Conservation (phyloP, 225 moss, liverwort and hornwort species). For the Sphagnum tenellum region DNA sequence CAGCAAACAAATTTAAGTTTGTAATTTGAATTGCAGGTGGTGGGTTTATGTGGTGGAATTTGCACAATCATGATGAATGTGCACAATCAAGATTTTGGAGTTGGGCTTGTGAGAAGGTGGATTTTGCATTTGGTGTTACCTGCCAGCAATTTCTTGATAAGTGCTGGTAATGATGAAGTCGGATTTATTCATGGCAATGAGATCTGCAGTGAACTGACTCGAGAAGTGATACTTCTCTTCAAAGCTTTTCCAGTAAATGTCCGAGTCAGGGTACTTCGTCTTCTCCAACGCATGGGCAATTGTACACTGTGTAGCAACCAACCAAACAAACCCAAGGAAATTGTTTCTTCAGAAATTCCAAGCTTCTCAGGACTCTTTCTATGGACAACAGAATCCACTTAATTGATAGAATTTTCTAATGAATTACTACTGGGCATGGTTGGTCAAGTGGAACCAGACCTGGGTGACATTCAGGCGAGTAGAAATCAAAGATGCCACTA, state of each 20-base stretch:
- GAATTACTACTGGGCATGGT: no score
- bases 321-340: no score
- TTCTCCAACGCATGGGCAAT: slow-evolving; percentile 95
- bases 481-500: slow-evolving; percentile 68
- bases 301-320: slow-evolving; percentile 40
- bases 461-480: slow-evolving; percentile 77
- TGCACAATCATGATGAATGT: no score
- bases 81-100: no score
- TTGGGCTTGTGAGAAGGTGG: no score
- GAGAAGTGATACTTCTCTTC: slow-evolving; percentile 96
- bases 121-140: slow-evolving; percentile 18
- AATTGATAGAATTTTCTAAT: no score
- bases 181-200: slow-evolving; percentile 88
- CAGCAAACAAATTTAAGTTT: no score
- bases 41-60: no score
- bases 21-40: no score
- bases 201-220: slow-evolving; percentile 87
- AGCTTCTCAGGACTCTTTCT: no score
- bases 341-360: no score
- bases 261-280: slow-evolving; percentile 95
- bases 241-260: slow-evolving; percentile 74
- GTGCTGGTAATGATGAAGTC: slow-evolving; percentile 96
- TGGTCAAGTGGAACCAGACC: slow-evolving; percentile 19
- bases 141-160: slow-evolving; percentile 89
- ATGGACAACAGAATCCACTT: no score